Conservation (phyloP, 306 rosid genomes). For the Betula pendula region DNA sequence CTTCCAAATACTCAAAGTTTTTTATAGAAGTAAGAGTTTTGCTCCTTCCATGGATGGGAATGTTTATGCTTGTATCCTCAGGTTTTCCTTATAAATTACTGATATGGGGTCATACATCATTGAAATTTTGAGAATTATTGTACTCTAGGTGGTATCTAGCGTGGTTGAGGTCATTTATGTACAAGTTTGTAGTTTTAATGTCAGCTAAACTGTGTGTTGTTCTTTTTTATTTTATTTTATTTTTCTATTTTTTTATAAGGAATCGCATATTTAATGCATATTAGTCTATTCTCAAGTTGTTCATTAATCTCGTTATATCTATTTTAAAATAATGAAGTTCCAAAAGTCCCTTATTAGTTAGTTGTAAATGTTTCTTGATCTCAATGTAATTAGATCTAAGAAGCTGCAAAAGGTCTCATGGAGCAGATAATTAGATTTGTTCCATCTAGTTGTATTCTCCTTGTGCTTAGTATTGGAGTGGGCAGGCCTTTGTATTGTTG, state of each 20-base stretch:
- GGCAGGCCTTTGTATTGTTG: not conserved
- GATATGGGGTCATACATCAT: not conserved
- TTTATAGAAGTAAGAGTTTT: constrained; percentile 63
- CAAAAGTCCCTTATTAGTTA: not conserved
- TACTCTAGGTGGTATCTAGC: not conserved
- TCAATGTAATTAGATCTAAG: not conserved
- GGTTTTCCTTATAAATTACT: not conserved
- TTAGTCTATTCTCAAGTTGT: not conserved
- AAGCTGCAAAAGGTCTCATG: not conserved
- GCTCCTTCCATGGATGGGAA: constrained; percentile 11
- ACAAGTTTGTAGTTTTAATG: not conserved
- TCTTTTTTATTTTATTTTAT: too few relatives aligned
- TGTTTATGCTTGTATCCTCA: not conserved
- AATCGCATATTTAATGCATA: not conserved
- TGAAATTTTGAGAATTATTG: not conserved
- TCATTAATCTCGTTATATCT: not conserved
- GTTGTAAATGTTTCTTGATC: not conserved
- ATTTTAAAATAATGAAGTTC: not conserved
- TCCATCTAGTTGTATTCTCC: constrained; percentile 3
- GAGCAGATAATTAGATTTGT: not conserved
- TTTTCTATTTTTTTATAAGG: not conserved
- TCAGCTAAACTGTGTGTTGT: not conserved
- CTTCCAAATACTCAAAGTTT: constrained; percentile 83
- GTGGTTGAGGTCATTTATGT: constrained; percentile 3
- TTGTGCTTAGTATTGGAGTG: not conserved